These are phyloP conservation scores for Trichoderma aggressivum DNA, from an alignment of 2,329 filamentous ascomycete genomes.

Conservation along the genomic window DNA sequence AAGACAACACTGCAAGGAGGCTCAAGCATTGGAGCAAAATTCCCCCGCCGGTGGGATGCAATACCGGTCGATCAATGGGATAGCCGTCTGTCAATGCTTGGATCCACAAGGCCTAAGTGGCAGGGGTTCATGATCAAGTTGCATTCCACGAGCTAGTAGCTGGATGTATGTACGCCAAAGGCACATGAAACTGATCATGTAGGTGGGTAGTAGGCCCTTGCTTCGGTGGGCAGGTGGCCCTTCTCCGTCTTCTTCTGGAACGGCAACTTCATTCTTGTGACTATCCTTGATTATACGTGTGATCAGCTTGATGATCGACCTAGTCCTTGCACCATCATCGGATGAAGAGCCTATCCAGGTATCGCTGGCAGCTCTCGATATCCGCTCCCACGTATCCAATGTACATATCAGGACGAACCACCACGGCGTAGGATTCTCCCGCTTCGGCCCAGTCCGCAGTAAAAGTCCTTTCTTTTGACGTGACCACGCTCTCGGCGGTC, in stretches of 20 bases:
- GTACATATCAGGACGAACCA: conserved; percentile 42
- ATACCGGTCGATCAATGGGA: background rate
- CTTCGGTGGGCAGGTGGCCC: background rate
- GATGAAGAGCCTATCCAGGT: conserved; percentile 25
- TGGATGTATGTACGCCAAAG: background rate
- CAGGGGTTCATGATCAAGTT: background rate
- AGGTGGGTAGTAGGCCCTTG: background rate
- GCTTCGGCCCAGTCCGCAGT: conserved; percentile 30
- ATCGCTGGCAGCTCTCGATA: conserved; percentile 27
- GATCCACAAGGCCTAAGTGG: background rate
- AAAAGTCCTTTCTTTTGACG: conserved; percentile 22
- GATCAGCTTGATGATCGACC: background rate
- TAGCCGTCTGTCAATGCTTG: background rate
- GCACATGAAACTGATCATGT: background rate
- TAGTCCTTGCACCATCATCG: background rate
- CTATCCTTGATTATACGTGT: background rate
- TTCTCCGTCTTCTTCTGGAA: background rate
- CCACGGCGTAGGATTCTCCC: conserved; percentile 30
- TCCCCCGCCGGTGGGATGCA: conserved; percentile 1
- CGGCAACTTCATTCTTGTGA: background rate
- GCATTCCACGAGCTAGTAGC: background rate
- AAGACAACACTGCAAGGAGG: background rate
- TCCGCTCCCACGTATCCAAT: conserved; percentile 34
- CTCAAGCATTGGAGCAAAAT: background rate
- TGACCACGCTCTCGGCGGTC: background rate